Conservation (phyloP, 1,139 yeast species). For the Candida sp. region DNA sequence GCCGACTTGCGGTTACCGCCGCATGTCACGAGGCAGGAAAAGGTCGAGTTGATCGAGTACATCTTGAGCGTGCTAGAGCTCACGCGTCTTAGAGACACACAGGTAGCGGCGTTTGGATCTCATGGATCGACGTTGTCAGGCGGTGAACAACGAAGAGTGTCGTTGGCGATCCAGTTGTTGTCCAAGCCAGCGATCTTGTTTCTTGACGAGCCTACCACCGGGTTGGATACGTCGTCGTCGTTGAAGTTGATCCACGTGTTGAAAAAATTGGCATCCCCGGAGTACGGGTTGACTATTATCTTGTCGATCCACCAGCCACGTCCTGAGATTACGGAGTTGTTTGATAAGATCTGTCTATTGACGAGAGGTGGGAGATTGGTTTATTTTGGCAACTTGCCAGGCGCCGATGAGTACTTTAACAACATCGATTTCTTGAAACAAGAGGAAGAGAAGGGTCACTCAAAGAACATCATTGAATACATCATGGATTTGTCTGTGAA, state of each 20-base stretch:
- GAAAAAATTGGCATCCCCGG: conserved; percentile 51
- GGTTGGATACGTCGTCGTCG: conserved; percentile 82
- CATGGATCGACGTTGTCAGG: conserved; percentile 68
- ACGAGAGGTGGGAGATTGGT: conserved; percentile 70
- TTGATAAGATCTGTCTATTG: conserved; percentile 74
- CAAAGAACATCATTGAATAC: conserved; percentile 55
- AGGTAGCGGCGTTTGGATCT: conserved; percentile 50
- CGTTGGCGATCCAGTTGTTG: conserved; percentile 78
- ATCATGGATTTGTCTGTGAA: conserved; percentile 74
- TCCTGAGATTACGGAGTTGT: conserved; percentile 67
- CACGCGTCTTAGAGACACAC: conserved; percentile 60
- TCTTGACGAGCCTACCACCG: conserved; percentile 91
- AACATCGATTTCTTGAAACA: conserved; percentile 22
- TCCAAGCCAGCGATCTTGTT: conserved; percentile 79
- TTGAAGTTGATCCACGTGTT: conserved; percentile 66
- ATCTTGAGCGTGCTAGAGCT: conserved; percentile 65
- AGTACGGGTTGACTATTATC: conserved; percentile 69
- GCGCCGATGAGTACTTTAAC: conserved; percentile 57
- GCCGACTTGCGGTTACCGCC: conserved; percentile 69
- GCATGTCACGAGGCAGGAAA: conserved; percentile 39
- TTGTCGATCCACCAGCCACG: conserved; percentile 88
- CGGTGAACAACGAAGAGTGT: conserved; percentile 81
- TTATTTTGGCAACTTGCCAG: conserved; percentile 56
- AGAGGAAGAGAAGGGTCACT: background rate
- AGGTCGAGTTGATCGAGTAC: conserved; percentile 56